Conservation (phyloP, 805 yeast species). For the Priceomyces haplophilus region DNA sequence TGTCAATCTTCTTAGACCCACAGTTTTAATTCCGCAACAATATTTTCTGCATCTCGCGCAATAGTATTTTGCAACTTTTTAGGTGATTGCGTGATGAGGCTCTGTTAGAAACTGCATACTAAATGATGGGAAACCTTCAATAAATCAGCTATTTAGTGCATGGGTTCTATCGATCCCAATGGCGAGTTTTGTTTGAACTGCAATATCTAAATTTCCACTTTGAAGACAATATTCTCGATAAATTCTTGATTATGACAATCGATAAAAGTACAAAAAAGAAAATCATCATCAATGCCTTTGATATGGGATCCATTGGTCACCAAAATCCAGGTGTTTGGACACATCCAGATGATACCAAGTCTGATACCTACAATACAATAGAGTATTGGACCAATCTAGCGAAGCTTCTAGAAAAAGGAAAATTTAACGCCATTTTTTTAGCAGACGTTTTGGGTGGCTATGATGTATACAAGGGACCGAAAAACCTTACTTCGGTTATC, state of each 20-base stretch:
- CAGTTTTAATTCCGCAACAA: too few relatives aligned
- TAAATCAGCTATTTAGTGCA: too few relatives aligned
- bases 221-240: too few relatives aligned
- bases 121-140: too few relatives aligned
- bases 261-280: slow-evolving; percentile 13
- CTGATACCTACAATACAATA: slow-evolving; percentile 22
- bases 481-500: slow-evolving; percentile 34
- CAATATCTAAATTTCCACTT: too few relatives aligned
- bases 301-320: slow-evolving; percentile 25
- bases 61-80: too few relatives aligned
- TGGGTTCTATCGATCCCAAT: too few relatives aligned
- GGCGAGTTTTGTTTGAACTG: too few relatives aligned
- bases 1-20: too few relatives aligned
- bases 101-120: too few relatives aligned
- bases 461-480: slow-evolving; percentile 42
- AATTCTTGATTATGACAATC: slow-evolving; percentile 5
- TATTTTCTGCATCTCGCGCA: too few relatives aligned
- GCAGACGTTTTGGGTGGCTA: slow-evolving; percentile 42
- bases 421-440: slow-evolving; percentile 32
- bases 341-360: slow-evolving; percentile 28
- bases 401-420: slow-evolving; percentile 36
- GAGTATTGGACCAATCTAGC: slow-evolving; percentile 37
- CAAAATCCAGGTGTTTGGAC: slow-evolving; percentile 33
- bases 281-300: slow-evolving; percentile 34
- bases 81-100: too few relatives aligned